Percentiles rank a stretch among this genome's conserved stretches.
These are phyloP conservation scores for Xerocomus amazonicus DNA, from an alignment of 1,284 basidiomycete species.

Conservation along the genomic window DNA sequence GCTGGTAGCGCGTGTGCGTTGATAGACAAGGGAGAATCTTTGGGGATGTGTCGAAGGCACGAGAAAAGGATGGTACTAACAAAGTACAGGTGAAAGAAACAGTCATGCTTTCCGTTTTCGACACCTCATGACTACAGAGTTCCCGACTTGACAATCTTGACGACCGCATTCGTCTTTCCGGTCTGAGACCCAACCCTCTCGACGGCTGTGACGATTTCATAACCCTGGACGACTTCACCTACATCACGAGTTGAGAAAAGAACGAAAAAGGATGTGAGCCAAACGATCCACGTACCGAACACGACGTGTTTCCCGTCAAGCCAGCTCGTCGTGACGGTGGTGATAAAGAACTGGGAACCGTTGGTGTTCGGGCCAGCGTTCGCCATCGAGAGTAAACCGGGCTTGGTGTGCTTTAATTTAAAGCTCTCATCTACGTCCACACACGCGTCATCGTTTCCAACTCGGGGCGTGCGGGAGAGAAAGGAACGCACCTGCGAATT, in stretches of 20 bases:
- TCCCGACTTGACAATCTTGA: background rate
- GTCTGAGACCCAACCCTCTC: constrained; percentile 54
- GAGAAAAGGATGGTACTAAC: too few relatives aligned
- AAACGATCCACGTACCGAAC: constrained; percentile 51
- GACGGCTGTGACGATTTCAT: constrained; percentile 47
- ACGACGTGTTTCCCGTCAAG: constrained; percentile 80
- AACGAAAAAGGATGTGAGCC: too few relatives aligned
- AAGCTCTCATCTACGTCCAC: constrained; percentile 88
- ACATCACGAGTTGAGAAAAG: background rate
- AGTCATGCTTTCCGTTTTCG: too few relatives aligned
- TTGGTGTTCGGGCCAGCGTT: constrained; percentile 71
- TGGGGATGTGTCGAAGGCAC: too few relatives aligned
- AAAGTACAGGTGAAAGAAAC: too few relatives aligned
- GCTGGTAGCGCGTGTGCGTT: too few relatives aligned
- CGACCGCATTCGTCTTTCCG: constrained; percentile 39
- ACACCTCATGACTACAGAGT: too few relatives aligned
- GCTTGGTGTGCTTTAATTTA: constrained; percentile 70
- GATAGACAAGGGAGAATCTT: too few relatives aligned
- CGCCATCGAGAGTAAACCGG: constrained; percentile 80
- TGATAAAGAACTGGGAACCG: constrained; percentile 63
- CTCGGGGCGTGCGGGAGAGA: too few relatives aligned
- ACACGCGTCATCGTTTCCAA: too few relatives aligned
- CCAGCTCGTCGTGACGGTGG: constrained; percentile 66
- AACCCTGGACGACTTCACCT: constrained; percentile 64
- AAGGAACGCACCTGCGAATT: constrained; percentile 58